Percentiles rank a stretch among this genome's conserved stretches.
phyloP scores from a whole-genome alignment of 2,329 filamentous ascomycete genomes.

The Fusarium coicis region DNA sequence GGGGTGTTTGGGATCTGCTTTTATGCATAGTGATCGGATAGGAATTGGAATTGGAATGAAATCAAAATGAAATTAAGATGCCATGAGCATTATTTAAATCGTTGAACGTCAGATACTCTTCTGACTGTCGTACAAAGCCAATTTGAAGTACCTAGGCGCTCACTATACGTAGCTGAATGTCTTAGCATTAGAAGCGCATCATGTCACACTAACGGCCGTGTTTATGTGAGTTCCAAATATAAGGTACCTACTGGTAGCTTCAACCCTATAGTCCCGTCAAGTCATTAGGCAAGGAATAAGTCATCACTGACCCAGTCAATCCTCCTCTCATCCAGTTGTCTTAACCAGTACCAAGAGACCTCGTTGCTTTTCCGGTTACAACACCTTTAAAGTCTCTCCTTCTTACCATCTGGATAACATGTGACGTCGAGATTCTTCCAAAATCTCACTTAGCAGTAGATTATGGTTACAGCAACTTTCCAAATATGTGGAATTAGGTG shows the following conservation, averaged over 20 bases:
- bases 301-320: not conserved
- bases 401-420: not conserved
- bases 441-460: not conserved
- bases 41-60: slow-evolving; percentile 12
- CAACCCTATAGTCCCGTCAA: not conserved
- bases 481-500: no score
- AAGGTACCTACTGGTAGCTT: not conserved
- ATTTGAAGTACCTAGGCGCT: not conserved
- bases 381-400: not conserved
- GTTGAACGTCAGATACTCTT: not conserved
- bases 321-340: not conserved
- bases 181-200: not conserved
- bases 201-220: not conserved
- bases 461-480: not conserved
- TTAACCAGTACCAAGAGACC: not conserved
- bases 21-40: not conserved
- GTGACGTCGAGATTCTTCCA: not conserved
- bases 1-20: slow-evolving; percentile 15
- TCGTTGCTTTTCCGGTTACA: not conserved
- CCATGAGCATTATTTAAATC: slow-evolving; percentile 25
- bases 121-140: not conserved
- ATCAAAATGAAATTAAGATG: slow-evolving; percentile 17
- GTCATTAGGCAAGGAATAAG: not conserved
- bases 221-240: not conserved
- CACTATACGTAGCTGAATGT: not conserved